phyloP scores from a whole-genome alignment of 345 rosid species.

The Bruguiera parviflora region DNA sequence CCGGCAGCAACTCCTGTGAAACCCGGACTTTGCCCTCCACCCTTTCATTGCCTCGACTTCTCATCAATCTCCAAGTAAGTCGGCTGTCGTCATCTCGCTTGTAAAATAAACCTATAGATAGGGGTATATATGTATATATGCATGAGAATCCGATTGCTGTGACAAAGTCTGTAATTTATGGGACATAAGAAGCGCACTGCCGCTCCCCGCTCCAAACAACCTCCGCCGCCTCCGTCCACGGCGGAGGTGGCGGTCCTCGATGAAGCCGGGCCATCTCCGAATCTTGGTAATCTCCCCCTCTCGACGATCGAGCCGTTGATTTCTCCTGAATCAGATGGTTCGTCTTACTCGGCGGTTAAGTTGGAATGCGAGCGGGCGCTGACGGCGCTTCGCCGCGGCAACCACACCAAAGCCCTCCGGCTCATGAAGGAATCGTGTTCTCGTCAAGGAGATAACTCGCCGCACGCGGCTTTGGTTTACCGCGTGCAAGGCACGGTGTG shows the following conservation, averaged over 20 bases:
- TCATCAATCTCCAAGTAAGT: constrained; percentile 20
- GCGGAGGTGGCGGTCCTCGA: constrained; percentile 24
- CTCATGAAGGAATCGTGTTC: constrained; percentile 73
- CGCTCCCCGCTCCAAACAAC: constrained; percentile 57
- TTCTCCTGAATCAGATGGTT: constrained; percentile 23
- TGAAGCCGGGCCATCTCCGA: constrained; percentile 17
- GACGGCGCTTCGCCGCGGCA: constrained; percentile 73
- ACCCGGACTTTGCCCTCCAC: constrained; percentile 21
- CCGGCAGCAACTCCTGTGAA: not conserved
- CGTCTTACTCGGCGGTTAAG: constrained; percentile 48
- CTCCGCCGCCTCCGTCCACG: constrained; percentile 24
- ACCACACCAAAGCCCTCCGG: constrained; percentile 78
- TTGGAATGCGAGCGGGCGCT: constrained; percentile 83
- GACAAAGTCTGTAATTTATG: constrained; percentile 36
- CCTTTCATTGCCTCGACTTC: not conserved
- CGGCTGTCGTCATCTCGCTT: not conserved
- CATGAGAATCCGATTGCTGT: constrained; percentile 37
- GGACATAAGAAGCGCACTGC: constrained; percentile 71
- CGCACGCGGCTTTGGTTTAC: constrained; percentile 50
- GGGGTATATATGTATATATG: constrained; percentile 16
- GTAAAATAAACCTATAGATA: not conserved
- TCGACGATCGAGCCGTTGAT: constrained; percentile 35
- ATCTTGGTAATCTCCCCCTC: constrained; percentile 14
- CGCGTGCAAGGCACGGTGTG: constrained; percentile 87
- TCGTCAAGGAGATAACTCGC: constrained; percentile 45